Percentiles rank a stretch among this genome's conserved stretches.
phyloP scores from a whole-genome alignment of 306 rosid species.

The Prunus dulcis region DNA sequence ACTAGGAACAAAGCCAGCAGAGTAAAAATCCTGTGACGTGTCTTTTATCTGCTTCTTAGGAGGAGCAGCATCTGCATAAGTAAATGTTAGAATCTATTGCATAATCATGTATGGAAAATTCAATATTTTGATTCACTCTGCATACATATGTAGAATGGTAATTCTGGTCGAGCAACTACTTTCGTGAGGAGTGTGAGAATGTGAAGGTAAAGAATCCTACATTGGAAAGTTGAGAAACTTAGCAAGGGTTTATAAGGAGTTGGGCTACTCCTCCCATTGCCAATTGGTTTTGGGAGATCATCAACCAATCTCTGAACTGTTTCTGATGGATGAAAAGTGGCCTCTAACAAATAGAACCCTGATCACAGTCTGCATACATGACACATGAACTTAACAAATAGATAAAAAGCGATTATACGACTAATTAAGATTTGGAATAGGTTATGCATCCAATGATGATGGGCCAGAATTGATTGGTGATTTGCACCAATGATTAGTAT shows the following conservation, averaged over 20 bases:
- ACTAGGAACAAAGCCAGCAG: conserved; percentile 70
- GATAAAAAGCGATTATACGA: background rate
- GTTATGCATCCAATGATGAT: background rate
- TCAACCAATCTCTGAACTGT: conserved; percentile 58
- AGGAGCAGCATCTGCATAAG: no score
- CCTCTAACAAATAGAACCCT: conserved; percentile 87
- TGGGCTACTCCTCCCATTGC: no score
- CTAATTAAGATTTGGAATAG: background rate
- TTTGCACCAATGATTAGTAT: background rate
- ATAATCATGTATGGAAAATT: no score
- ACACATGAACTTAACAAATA: conserved; percentile 14
- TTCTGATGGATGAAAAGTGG: conserved; percentile 77
- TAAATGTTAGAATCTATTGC: no score
- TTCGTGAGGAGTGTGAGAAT: conserved; percentile 27
- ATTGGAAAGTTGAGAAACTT: no score
- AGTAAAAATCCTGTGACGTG: conserved; percentile 60
- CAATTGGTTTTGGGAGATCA: conserved; percentile 31
- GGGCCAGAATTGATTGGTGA: no score
- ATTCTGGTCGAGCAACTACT: conserved; percentile 70
- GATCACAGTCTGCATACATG: conserved; percentile 59
- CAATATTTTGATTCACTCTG: conserved; percentile 8
- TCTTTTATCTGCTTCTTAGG: no score
- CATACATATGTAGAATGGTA: conserved; percentile 79
- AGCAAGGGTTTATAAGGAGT: no score
- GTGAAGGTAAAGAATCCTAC: no score